A percentile compares a stretch with the other conserved stretches of the same genome.
phyloP scores from a whole-genome alignment of 2,329 filamentous ascomycete species.

The Claviceps digitariae region DNA sequence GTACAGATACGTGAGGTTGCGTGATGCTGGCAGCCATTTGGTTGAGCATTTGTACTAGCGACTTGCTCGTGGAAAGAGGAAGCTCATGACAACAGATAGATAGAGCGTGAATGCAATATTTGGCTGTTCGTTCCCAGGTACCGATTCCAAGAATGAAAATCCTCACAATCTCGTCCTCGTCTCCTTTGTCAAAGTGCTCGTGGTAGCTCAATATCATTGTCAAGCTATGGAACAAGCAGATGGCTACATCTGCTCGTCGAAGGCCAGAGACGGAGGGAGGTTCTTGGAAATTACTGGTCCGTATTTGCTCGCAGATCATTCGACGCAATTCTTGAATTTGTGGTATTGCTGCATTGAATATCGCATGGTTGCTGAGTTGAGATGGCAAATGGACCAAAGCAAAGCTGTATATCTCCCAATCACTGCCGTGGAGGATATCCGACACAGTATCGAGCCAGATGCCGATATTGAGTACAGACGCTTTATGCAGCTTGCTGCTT shows the following conservation, averaged over 20 bases:
- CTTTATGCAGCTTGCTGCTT: conserved; percentile 21
- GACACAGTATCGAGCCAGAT: conserved; percentile 68
- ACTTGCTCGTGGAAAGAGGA: conserved; percentile 74
- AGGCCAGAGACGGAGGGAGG: conserved; percentile 67
- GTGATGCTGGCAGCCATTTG: conserved; percentile 96
- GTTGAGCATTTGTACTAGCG: conserved; percentile 71
- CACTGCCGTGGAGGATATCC: conserved; percentile 56
- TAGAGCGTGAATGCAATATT: conserved; percentile 86
- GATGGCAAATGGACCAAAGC: conserved; percentile 73
- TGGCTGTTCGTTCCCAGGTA: conserved; percentile 73
- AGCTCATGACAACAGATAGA: conserved; percentile 93
- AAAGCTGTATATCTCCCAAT: conserved; percentile 92
- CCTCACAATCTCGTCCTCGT: conserved; percentile 80
- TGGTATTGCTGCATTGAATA: conserved; percentile 61
- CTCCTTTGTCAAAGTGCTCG: conserved; percentile 64
- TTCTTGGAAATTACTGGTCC: conserved; percentile 63
- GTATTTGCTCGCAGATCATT: conserved; percentile 71
- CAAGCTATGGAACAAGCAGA: conserved; percentile 76
- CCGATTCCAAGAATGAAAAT: conserved; percentile 77
- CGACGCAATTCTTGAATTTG: conserved; percentile 65
- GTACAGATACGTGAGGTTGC: conserved; percentile 78
- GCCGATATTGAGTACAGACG: conserved; percentile 39
- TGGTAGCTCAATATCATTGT: conserved; percentile 88
- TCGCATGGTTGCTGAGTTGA: conserved; percentile 77
- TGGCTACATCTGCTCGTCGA: conserved; percentile 75